Evolutionary conservation across 257 asterid genomes (phyloP).

Genomic region (Leptodermis oblonga): DNA sequence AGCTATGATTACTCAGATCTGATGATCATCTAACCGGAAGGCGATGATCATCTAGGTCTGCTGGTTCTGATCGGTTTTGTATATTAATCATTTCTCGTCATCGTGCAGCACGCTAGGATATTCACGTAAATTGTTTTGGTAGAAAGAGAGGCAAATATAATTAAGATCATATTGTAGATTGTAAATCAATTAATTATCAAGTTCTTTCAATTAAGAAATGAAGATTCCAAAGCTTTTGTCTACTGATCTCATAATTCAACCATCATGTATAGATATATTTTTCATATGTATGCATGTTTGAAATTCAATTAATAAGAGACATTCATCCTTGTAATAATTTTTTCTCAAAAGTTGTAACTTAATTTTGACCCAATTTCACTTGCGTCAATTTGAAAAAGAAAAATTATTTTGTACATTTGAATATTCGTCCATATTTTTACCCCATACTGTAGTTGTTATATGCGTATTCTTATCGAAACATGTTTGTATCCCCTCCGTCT

Average conservation of each 20-base stretch:
- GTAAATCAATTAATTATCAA: slow-evolving; percentile 12
- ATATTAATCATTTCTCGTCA: no score
- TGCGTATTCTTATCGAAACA: no score
- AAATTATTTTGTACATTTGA: no score
- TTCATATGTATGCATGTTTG: not conserved
- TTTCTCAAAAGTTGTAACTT: not conserved
- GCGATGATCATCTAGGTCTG: no score
- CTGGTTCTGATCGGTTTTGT: not conserved
- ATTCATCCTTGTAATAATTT: not conserved
- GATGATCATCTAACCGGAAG: slow-evolving; percentile 13
- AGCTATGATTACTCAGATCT: slow-evolving; percentile 39
- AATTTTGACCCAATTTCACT: not conserved
- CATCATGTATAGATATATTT: not conserved
- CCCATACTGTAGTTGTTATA: no score
- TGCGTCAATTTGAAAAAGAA: not conserved
- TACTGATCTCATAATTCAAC: not conserved
- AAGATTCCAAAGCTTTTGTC: slow-evolving; percentile 7
- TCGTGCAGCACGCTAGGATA: no score
- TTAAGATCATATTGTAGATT: not conserved
- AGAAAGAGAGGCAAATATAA: slow-evolving; percentile 7
- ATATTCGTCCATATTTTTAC: no score
- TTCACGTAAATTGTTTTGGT: not conserved
- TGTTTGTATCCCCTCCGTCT: no score
- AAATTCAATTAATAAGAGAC: not conserved
- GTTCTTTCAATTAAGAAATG: not conserved